Percentiles rank a stretch among this genome's conserved stretches.
phyloP scores from a whole-genome alignment of 83 land plant species.

The Picea mariana region DNA sequence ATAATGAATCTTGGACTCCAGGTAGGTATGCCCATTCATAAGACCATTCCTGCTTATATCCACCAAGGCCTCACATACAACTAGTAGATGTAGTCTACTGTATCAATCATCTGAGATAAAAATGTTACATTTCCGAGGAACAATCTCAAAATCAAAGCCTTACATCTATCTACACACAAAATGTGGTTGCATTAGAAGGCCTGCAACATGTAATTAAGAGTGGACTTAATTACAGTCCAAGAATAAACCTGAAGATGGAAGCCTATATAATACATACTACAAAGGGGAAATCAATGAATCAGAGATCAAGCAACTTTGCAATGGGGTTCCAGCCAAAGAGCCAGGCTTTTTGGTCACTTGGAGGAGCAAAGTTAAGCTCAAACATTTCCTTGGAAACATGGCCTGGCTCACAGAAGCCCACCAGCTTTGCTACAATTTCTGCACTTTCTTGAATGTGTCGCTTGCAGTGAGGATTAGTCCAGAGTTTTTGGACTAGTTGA shows the following conservation, averaged over 20 bases:
- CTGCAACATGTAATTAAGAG: constrained; percentile 16
- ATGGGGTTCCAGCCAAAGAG: constrained; percentile 86
- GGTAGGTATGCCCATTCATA: neutral
- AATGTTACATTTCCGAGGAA: constrained; percentile 13
- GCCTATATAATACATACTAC: neutral
- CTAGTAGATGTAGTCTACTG: neutral
- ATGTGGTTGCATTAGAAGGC: constrained; percentile 1
- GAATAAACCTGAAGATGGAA: neutral
- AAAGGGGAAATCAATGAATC: constrained; percentile 7
- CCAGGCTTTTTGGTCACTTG: constrained; percentile 74
- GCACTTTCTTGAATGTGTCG: constrained; percentile 87
- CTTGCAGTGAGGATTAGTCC: constrained; percentile 83
- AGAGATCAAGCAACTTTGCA: constrained; percentile 72
- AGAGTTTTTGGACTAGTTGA: constrained; percentile 77
- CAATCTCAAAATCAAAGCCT: neutral
- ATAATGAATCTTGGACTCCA: constrained; percentile 4
- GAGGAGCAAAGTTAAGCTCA: constrained; percentile 88
- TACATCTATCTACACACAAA: constrained; percentile 8
- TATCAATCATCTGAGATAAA: neutral
- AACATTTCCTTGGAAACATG: constrained; percentile 95
- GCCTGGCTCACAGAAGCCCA: constrained; percentile 82
- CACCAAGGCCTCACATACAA: neutral
- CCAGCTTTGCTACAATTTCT: constrained; percentile 86
- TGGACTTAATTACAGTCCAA: constrained; percentile 13
- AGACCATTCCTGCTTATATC: too few species aligned